These are phyloP conservation scores for Thoreauomyces humboldtii DNA, from an alignment of 192 early-diverging fungal genomes.

Conservation along the genomic window DNA sequence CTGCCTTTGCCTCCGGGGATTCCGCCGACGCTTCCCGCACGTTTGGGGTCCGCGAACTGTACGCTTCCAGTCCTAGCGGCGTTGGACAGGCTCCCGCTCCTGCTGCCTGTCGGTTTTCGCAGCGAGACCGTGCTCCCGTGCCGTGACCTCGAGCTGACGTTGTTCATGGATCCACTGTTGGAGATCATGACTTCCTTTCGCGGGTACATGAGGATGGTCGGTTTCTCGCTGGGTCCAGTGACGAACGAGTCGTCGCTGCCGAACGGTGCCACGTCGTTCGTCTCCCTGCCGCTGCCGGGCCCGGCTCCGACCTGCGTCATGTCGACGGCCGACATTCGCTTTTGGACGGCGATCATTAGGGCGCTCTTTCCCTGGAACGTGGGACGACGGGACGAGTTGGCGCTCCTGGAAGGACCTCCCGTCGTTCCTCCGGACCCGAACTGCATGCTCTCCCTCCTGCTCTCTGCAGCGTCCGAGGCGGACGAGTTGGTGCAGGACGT, in stretches of 20 bases:
- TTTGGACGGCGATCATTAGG: slow-evolving; percentile 11
- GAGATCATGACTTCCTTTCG: slow-evolving; percentile 40
- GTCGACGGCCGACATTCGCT: slow-evolving; percentile 25
- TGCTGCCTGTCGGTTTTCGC: slow-evolving; percentile 5
- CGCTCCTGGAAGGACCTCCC: background rate
- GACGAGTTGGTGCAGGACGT: slow-evolving; percentile 2
- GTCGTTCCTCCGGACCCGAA: background rate
- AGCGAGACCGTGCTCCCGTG: slow-evolving; percentile 10
- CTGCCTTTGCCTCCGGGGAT: background rate
- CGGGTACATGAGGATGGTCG: slow-evolving; percentile 44
- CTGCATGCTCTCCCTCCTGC: slow-evolving; percentile 2
- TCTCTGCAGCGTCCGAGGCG: background rate
- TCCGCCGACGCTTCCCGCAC: background rate
- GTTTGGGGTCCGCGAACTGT: background rate
- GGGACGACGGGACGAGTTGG: slow-evolving; percentile 13
- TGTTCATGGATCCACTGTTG: slow-evolving; percentile 10
- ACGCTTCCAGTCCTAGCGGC: background rate
- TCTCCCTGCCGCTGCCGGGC: background rate
- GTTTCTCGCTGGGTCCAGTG: slow-evolving; percentile 28
- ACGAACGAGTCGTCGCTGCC: background rate
- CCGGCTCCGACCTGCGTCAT: slow-evolving; percentile 1
- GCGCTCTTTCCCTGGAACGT: slow-evolving; percentile 27
- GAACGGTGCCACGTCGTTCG: too few species aligned
- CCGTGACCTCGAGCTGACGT: background rate
- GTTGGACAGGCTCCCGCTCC: background rate